A percentile compares a stretch with the other conserved stretches of the same genome.
phyloP scores from a whole-genome alignment of 2,329 filamentous ascomycete species.

The Dissoconium aciculare region DNA sequence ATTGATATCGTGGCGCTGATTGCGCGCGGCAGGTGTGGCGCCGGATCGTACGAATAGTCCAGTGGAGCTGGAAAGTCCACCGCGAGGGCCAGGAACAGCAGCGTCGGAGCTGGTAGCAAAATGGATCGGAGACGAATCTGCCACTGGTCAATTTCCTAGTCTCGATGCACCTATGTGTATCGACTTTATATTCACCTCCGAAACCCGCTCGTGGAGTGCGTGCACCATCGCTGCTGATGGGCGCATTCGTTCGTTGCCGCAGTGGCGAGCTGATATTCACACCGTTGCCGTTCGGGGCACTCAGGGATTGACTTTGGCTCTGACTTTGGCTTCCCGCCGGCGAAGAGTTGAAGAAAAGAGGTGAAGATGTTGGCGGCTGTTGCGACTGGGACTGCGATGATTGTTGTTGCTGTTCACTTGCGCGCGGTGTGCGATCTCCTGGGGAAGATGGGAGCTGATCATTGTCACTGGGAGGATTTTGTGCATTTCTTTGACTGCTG shows the following conservation, averaged over 20 bases:
- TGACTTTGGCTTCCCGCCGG: slow-evolving; percentile 33
- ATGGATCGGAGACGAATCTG: slow-evolving; percentile 83
- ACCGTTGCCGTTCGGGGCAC: slow-evolving; percentile 19
- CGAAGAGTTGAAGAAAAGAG: slow-evolving; percentile 60
- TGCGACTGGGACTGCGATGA: slow-evolving; percentile 31
- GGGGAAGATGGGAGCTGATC: slow-evolving; percentile 3
- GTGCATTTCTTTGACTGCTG: slow-evolving; percentile 37
- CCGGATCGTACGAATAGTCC: slow-evolving; percentile 66
- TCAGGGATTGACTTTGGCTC: slow-evolving; percentile 17
- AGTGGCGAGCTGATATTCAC: slow-evolving; percentile 37
- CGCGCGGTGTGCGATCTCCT: slow-evolving; percentile 32
- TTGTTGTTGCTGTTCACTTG: slow-evolving; percentile 19
- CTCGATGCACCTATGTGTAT: neutral
- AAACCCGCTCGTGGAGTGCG: slow-evolving; percentile 55
- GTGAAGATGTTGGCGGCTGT: slow-evolving; percentile 47
- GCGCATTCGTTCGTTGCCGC: slow-evolving; percentile 21
- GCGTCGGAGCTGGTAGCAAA: slow-evolving; percentile 73
- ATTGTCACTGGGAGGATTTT: slow-evolving; percentile 33
- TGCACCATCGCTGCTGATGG: slow-evolving; percentile 41
- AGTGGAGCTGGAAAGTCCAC: slow-evolving; percentile 42
- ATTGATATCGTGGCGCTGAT: slow-evolving; percentile 72
- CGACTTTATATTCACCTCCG: slow-evolving; percentile 42
- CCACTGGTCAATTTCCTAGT: neutral
- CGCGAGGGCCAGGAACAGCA: slow-evolving; percentile 22
- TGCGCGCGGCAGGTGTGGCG: slow-evolving; percentile 39